These are phyloP conservation scores for Schrenkiella parvula DNA, from an alignment of 345 rosid genomes.

Conservation along the genomic window DNA sequence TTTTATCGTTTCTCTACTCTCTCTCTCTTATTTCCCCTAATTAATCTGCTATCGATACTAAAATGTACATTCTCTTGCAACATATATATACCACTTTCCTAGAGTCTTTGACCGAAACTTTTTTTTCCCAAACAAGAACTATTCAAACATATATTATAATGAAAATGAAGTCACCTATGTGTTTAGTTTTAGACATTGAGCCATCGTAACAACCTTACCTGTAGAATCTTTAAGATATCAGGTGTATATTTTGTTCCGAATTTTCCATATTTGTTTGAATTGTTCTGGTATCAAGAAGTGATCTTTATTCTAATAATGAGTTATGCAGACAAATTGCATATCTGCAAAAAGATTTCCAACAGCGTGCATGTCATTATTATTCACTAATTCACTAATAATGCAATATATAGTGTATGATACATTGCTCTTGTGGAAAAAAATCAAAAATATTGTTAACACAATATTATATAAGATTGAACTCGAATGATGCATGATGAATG, in stretches of 20 bases:
- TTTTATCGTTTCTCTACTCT: background rate
- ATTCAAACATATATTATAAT: background rate
- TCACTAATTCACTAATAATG: constrained; percentile 16
- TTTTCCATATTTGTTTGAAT: constrained; percentile 2
- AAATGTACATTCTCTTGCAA: background rate
- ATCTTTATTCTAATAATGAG: constrained; percentile 20
- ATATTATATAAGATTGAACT: constrained; percentile 7
- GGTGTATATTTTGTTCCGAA: constrained; percentile 12
- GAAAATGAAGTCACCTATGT: background rate
- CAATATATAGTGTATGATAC: constrained; percentile 4
- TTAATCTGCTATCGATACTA: background rate
- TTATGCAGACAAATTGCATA: constrained; percentile 21
- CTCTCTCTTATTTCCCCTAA: background rate
- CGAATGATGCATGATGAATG: constrained; percentile 21
- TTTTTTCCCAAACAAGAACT: background rate
- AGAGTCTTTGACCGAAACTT: background rate
- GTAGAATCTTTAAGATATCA: constrained; percentile 21
- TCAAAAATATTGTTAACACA: constrained; percentile 7
- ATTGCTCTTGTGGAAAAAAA: constrained; percentile 14
- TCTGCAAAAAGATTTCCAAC: constrained; percentile 19
- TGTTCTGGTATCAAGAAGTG: constrained; percentile 10
- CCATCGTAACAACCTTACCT: constrained; percentile 11
- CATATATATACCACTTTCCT: background rate
- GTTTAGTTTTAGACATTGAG: constrained; percentile 3
- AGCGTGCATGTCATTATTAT: constrained; percentile 35